A percentile compares a stretch with the other conserved stretches of the same genome.
These are phyloP conservation scores for Calonectria multiphialidica DNA, from an alignment of 2,329 filamentous ascomycete species.

Conservation along the genomic window DNA sequence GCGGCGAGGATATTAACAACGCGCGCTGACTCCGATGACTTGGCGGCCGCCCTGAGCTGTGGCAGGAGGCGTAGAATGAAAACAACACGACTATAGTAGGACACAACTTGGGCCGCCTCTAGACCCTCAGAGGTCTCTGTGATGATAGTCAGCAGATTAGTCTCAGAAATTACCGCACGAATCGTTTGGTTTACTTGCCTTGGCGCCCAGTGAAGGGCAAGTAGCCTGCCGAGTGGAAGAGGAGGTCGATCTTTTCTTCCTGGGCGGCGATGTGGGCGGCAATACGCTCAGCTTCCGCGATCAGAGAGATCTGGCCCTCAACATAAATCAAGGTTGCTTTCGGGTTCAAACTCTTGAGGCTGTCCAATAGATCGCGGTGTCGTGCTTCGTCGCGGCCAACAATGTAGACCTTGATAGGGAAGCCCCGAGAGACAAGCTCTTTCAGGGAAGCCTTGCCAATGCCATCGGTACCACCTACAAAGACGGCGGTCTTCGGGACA, in stretches of 20 bases:
- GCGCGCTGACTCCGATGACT: not conserved
- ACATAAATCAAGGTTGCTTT: not conserved
- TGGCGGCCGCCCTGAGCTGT: not conserved
- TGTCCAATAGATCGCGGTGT: not conserved
- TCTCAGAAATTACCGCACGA: not conserved
- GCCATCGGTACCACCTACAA: not conserved
- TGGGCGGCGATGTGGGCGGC: not conserved
- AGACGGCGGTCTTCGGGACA: not conserved
- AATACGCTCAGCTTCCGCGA: not conserved
- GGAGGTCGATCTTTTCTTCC: not conserved
- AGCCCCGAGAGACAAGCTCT: not conserved
- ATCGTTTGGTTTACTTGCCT: not conserved
- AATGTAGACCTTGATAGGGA: conserved; percentile 2
- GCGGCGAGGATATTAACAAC: not conserved
- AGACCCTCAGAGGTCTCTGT: not conserved
- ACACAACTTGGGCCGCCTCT: not conserved
- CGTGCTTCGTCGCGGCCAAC: not conserved
- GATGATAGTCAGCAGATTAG: not conserved
- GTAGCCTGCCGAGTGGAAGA: not conserved
- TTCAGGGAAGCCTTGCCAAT: not conserved
- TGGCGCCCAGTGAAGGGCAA: conserved; percentile 1
- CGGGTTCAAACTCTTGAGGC: not conserved
- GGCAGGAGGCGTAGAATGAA: not conserved
- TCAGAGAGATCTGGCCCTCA: conserved; percentile 1
- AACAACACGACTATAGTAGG: not conserved